phyloP scores from a whole-genome alignment of 2,329 filamentous ascomycete genomes.

The Calonectria fujianensis region DNA sequence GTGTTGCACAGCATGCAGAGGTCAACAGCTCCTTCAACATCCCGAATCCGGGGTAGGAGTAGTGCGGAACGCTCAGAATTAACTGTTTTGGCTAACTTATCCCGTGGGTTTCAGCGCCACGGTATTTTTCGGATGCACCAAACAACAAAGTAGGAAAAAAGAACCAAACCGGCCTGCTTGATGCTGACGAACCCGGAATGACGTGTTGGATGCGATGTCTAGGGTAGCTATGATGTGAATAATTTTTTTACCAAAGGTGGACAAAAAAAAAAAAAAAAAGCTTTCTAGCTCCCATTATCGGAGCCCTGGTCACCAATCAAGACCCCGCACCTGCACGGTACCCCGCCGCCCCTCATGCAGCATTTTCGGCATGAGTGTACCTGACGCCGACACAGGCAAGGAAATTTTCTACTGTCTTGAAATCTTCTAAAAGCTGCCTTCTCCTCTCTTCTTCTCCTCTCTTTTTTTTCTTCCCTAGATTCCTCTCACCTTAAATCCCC shows the following conservation, averaged over 20 bases:
- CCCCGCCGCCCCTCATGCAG: conserved; percentile 42
- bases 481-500: conserved; percentile 19
- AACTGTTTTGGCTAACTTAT: neutral
- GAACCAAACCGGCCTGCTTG: neutral
- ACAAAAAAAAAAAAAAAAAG: conserved; percentile 24
- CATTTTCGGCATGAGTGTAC: conserved; percentile 29
- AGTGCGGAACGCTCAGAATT: conserved; percentile 16
- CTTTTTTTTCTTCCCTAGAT: conserved; percentile 32
- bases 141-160: neutral
- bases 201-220: neutral
- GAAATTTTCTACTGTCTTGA: conserved; percentile 45
- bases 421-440: conserved; percentile 41
- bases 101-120: neutral
- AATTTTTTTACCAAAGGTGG: neutral
- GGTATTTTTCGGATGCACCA: neutral
- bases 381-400: conserved; percentile 30
- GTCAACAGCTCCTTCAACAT: conserved; percentile 9
- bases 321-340: conserved; percentile 53
- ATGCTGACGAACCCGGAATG: neutral
- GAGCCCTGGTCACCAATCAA: conserved; percentile 47
- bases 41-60: conserved; percentile 19
- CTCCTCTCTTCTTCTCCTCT: conserved; percentile 30
- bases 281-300: conserved; percentile 43
- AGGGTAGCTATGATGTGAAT: neutral
- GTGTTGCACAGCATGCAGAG: neutral